These are phyloP conservation scores for Cryptosporidium andersoni DNA, from an alignment of 169 alveolate genomes.

Conservation along the genomic window DNA sequence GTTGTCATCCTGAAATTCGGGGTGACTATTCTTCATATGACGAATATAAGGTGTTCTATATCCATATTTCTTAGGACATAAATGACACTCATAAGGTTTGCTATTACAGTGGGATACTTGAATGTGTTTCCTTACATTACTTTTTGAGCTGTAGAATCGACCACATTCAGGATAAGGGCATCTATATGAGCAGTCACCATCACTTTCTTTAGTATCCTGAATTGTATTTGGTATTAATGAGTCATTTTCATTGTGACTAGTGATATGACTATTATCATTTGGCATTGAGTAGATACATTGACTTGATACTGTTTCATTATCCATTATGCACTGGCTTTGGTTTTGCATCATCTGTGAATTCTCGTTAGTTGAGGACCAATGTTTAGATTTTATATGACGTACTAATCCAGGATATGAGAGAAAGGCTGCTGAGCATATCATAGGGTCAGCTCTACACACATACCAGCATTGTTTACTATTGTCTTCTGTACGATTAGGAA, in stretches of 20 bases:
- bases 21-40: conserved; percentile 68
- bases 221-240: conserved; percentile 50
- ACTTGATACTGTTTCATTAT: conserved; percentile 34
- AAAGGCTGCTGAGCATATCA: conserved; percentile 70
- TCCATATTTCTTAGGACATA: conserved; percentile 67
- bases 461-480: conserved; percentile 68
- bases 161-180: conserved; percentile 72
- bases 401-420: conserved; percentile 67
- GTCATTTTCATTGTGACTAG: conserved; percentile 57
- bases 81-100: conserved; percentile 67
- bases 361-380: conserved; percentile 68
- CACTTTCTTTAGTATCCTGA: conserved; percentile 64
- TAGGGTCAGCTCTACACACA: conserved; percentile 72
- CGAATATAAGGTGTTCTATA: conserved; percentile 71
- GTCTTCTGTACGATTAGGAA: conserved; percentile 70
- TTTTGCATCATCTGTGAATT: conserved; percentile 25
- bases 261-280: conserved; percentile 27
- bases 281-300: conserved; percentile 50
- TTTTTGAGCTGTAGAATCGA: conserved; percentile 66
- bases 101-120: conserved; percentile 69
- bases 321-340: conserved; percentile 54
- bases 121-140: conserved; percentile 68
- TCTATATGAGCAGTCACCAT: conserved; percentile 69
- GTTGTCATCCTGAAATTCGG: conserved; percentile 66
- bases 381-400: conserved; percentile 68